These are phyloP conservation scores for Chrysanthemum makinoi DNA, from an alignment of 129 eudicot species.

Conservation along the genomic window DNA sequence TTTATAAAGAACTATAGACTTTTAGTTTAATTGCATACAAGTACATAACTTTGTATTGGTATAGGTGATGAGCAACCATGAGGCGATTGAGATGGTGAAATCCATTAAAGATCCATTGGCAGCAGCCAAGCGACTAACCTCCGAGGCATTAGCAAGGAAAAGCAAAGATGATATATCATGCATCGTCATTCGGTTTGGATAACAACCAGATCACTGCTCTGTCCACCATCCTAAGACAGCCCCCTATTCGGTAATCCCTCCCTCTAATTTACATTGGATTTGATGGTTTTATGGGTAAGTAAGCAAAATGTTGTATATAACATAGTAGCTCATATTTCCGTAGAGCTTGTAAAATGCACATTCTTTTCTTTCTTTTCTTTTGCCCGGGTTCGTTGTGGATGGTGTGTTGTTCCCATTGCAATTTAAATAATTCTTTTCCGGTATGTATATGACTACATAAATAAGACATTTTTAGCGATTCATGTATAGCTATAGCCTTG, in stretches of 20 bases:
- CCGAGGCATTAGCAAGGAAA: constrained; percentile 68
- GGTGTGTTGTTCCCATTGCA: background rate
- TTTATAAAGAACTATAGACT: background rate
- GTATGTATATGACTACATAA: constrained; percentile 11
- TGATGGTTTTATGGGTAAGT: constrained; percentile 24
- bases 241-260: background rate
- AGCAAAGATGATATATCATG: constrained; percentile 85
- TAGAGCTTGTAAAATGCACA: constrained; percentile 11
- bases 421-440: constrained; percentile 15
- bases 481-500: constrained; percentile 23
- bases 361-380: background rate
- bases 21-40: background rate
- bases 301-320: constrained; percentile 23
- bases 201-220: constrained; percentile 10
- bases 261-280: constrained; percentile 9
- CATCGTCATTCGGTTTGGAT: constrained; percentile 72
- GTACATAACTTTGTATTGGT: background rate
- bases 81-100: constrained; percentile 65
- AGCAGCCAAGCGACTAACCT: constrained; percentile 73
- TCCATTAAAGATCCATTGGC: constrained; percentile 62
- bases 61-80: constrained; percentile 75
- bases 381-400: background rate
- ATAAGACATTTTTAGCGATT: constrained; percentile 21
- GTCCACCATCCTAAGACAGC: background rate
- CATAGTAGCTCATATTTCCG: constrained; percentile 14